A percentile compares a stretch with the other conserved stretches of the same genome.
Conservation (phyloP, 2,329 filamentous ascomycete genomes). For the Ascochyta koolunga region DNA sequence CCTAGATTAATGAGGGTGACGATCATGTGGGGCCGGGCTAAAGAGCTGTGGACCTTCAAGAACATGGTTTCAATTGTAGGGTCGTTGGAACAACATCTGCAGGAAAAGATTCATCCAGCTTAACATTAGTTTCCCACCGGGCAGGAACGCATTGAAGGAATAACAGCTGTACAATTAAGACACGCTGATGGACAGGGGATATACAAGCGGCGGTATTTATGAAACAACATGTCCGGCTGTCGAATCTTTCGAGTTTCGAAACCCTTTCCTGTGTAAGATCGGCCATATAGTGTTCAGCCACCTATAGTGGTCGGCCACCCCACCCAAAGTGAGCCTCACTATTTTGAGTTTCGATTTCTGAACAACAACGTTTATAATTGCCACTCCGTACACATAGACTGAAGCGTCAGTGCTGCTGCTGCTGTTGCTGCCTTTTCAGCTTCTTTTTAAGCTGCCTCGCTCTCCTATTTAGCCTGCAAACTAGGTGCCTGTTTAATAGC, state of each 20-base stretch:
- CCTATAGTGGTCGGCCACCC: no score
- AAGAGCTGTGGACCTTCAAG: slow-evolving; percentile 11
- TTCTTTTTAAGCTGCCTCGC: no score
- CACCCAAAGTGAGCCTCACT: neutral
- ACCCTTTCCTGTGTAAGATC: neutral
- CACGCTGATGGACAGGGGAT: neutral
- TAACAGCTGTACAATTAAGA: neutral
- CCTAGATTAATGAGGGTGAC: slow-evolving; percentile 7
- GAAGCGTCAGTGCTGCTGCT: neutral
- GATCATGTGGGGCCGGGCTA: slow-evolving; percentile 17
- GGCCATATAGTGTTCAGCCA: neutral
- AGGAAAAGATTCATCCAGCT: neutral
- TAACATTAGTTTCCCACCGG: no score
- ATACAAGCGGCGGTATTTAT: neutral
- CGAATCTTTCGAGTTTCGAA: slow-evolving; percentile 4
- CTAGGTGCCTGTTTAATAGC: no score
- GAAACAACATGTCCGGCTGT: slow-evolving; percentile 3
- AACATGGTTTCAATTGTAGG: neutral
- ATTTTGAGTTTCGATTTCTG: neutral
- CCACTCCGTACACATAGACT: neutral
- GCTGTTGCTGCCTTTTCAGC: no score
- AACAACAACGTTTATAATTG: neutral
- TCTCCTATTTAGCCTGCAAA: no score
- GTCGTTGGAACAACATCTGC: neutral
- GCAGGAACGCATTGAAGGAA: neutral